Base-by-base conservation (phyloP, 2,329 filamentous ascomycete species). In the Trichoderma afroharzianum region DNA sequence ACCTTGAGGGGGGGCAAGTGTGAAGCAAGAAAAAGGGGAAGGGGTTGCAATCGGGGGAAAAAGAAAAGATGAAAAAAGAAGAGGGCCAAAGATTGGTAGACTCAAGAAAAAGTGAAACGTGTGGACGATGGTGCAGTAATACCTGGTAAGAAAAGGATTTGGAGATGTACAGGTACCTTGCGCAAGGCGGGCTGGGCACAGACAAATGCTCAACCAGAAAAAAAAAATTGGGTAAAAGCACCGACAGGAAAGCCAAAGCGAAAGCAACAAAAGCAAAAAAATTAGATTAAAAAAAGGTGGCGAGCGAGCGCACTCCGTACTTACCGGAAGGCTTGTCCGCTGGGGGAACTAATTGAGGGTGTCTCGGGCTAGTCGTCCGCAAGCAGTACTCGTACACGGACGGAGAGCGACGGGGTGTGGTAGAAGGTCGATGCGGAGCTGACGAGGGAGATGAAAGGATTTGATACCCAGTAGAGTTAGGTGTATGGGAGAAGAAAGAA, bases 101-200 rank as follows among this genome's bases (percentile, higher is more conserved):
- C 9, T 24, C 8, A 21, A 30, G 30, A 67, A 64, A 58, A 61
- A 32, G 63, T 64, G 62, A 67, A 64, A 64, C 69, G 57, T 24
- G 28, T 18, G 21, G 57, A 61, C 67, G 32, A 69, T 69, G 67
- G 67, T 69, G 67, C 67, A 69, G 67, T 36, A 61, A 62, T 62
- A 62, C 67, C 67, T 62, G 58, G 67, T 69, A 53, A 69, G n/a
- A 36, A 36, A 50, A 53, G 63, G 58, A 39, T 55, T 39, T 57
- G 50, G 47, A 43, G 33, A 55, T 21, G 71, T 72, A 72, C 67
- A 59, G 50, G 59, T 72, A 72, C 71, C 30, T 68, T 59, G 53
- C n/a, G 6, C 21, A 32, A 18, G 43, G 55, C 28, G 55, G 55
- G 36, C 57, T 21, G 67, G 68, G 58, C 55, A 36, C 67, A 47